Base-by-base conservation (phyloP, 1,139 yeast species). In the Debaryomyces coudertii region DNA sequence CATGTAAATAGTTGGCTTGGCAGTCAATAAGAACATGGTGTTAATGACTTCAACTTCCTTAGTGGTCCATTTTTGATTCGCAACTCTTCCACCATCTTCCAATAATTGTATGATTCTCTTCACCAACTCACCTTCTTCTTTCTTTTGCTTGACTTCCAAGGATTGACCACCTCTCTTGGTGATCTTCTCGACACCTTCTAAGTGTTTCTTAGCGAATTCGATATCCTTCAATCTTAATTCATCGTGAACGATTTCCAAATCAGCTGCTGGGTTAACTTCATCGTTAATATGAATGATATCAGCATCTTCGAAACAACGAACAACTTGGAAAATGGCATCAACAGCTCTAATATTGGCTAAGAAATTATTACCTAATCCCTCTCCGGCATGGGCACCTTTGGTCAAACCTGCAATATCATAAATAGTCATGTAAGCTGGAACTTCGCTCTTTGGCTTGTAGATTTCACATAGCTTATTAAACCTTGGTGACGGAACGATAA, bases 401-500 rank as follows among this genome's bases (percentile, higher is more conserved):
- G 97, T 92, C 67, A 93, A 81, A 70, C 99, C 99, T 48, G 99
- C 99, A 76, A 93, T 93, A 74, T 93, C 99, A 65, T 90, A 92
- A 50, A 93, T 84, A 53, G 97, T 92, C 77, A 92, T 84, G 67
- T 78, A 87, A 18, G 99, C 98, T 48, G 97, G 98, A 49, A 93
- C 95, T 66, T 84, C 87, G 52, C 89, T 79, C 63, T 85, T 84
- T 48, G 96, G 95, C 73, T 87, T 83, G 77, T 87, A 90, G 62
- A 85, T 69, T 45, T 80, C 79, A 61, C 82, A 77, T 57, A 90
- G 78, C 60, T 77, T 79, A 63, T 90, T 95, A 64, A 93, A 85
- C 68, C 97, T 84, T 53, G 88, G 80, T 39, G 97, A 90, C 57
- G 99, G 99, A 48, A 93, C 99, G 62, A 87, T 85, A 50, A 92